These are phyloP conservation scores for Clavispora phyllophila DNA, from an alignment of 805 yeast genomes.

Conservation along the genomic window DNA sequence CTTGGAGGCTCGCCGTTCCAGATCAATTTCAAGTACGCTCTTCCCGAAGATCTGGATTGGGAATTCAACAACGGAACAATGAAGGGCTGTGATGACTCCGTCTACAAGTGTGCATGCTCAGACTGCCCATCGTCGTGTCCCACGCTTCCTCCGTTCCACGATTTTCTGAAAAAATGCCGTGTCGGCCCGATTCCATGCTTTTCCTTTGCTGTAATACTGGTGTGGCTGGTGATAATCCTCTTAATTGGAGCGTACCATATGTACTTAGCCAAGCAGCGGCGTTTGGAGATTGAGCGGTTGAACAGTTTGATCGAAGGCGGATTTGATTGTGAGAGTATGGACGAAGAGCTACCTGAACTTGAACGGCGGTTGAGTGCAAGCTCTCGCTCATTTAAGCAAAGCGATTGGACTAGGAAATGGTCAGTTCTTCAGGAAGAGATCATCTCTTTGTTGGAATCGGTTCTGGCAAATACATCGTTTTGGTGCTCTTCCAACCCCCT, in stretches of 20 bases:
- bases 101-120: constrained; percentile 80
- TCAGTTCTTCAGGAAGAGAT: not conserved
- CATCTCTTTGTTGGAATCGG: constrained; percentile 14
- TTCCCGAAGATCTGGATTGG: constrained; percentile 15
- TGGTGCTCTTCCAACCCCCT: constrained; percentile 61
- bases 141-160: constrained; percentile 42
- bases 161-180: constrained; percentile 39
- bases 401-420: not conserved
- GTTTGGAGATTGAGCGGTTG: constrained; percentile 3
- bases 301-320: constrained; percentile 3
- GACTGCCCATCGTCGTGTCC: constrained; percentile 88
- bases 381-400: not conserved
- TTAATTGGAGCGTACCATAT: constrained; percentile 41
- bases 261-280: constrained; percentile 18
- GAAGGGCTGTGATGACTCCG: constrained; percentile 55
- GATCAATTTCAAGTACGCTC: constrained; percentile 63
- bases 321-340: constrained; percentile 6
- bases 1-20: constrained; percentile 96
- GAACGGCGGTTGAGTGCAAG: not conserved
- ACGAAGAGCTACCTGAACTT: constrained; percentile 6
- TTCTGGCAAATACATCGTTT: constrained; percentile 48
- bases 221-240: constrained; percentile 39
- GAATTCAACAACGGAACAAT: constrained; percentile 25
- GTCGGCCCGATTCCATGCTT: constrained; percentile 68
- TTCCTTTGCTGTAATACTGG: constrained; percentile 54